Conservation (phyloP, 139 green algal species). For the Chlorella sp. region DNA sequence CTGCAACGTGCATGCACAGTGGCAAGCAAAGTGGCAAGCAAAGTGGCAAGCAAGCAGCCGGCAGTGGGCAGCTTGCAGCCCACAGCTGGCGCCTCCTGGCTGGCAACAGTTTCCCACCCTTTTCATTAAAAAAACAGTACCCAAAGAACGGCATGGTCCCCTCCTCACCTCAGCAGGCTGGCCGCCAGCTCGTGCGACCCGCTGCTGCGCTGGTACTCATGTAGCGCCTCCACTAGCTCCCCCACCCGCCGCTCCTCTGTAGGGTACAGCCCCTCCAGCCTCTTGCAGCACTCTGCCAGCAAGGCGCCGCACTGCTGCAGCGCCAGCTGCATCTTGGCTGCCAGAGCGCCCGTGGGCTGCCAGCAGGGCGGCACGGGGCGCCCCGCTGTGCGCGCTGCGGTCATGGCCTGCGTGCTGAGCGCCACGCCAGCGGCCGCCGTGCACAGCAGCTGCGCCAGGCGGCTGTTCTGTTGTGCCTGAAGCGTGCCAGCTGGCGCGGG, state of each 20-base stretch:
- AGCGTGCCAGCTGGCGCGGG: neutral
- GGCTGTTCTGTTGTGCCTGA: neutral
- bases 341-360: slow-evolving; percentile 7
- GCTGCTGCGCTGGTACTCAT: neutral
- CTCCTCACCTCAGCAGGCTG: slow-evolving; percentile 33
- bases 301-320: slow-evolving; percentile 21
- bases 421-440: neutral
- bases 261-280: slow-evolving; percentile 21
- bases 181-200: neutral
- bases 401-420: neutral
- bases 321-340: slow-evolving; percentile 12
- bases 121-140: no score
- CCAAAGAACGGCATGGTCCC: no score
- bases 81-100: neutral
- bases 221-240: slow-evolving; percentile 6
- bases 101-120: no score
- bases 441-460: slow-evolving; percentile 34
- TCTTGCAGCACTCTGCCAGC: slow-evolving; percentile 30
- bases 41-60: no score
- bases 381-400: neutral
- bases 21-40: no score
- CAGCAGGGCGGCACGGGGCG: slow-evolving; percentile 9
- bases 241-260: slow-evolving; percentile 9
- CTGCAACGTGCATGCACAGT: no score
- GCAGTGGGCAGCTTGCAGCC: no score